A percentile compares a stretch with the other conserved stretches of the same genome.
These are phyloP conservation scores for Stylonectria norvegica DNA, from an alignment of 2,329 filamentous ascomycete species.

Conservation along the genomic window DNA sequence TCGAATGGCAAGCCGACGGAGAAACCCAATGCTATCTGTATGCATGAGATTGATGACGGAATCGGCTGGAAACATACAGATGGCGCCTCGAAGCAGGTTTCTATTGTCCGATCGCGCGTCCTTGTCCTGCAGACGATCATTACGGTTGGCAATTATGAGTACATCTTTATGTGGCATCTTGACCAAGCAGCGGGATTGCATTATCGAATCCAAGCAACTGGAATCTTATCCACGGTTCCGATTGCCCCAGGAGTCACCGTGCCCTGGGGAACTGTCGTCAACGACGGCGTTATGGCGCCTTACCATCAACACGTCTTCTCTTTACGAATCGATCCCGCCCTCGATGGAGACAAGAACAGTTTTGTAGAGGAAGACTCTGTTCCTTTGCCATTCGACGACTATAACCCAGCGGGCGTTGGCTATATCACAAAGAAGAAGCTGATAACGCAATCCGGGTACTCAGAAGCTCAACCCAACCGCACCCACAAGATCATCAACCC, in stretches of 20 bases:
- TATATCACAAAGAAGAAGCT: conserved; percentile 7
- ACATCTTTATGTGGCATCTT: conserved; percentile 31
- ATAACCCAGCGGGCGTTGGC: conserved; percentile 6
- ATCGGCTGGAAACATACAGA: conserved; percentile 76
- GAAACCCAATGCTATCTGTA: conserved; percentile 62
- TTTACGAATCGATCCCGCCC: conserved; percentile 10
- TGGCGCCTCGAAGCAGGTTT: conserved; percentile 63
- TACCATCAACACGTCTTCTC: conserved; percentile 15
- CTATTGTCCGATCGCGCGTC: background rate
- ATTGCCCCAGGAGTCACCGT: conserved; percentile 2
- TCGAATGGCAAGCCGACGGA: conserved; percentile 4
- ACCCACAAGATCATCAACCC: conserved; percentile 11
- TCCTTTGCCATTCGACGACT: conserved; percentile 5
- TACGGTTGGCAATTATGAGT: conserved; percentile 52
- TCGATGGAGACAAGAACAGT: conserved; percentile 13
- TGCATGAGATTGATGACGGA: conserved; percentile 72
- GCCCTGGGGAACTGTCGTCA: conserved; percentile 10
- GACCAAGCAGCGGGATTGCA: conserved; percentile 9
- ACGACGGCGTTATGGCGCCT: conserved; percentile 9
- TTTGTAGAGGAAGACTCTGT: conserved; percentile 9
- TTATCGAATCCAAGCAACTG: conserved; percentile 11
- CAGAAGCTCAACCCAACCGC: conserved; percentile 7
- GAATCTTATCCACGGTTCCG: conserved; percentile 11
- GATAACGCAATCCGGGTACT: conserved; percentile 1
- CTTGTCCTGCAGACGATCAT: background rate